Evolutionary conservation across 2,329 filamentous ascomycete genomes (phyloP), one percentile per base, ranked within the genome.

Genomic region (Cercospora sesami): DNA sequence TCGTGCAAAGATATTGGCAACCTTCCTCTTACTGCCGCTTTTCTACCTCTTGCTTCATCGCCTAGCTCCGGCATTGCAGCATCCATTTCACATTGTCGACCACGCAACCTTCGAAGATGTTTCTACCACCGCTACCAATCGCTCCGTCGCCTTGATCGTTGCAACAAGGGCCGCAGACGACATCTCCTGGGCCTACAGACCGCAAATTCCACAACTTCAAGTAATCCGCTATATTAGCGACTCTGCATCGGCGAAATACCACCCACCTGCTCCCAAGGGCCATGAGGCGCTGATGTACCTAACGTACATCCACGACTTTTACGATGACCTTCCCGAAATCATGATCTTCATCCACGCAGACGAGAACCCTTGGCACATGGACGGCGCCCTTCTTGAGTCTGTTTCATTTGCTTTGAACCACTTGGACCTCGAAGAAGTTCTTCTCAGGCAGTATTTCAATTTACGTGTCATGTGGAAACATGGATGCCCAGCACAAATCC

Each of bases 251-350:
- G 71, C 70, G 3, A 4, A 65, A 30, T 72, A 68, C 60, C 70
- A 64, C 21, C 72, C 72, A 2, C 23, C 64, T 6, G 12, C 59
- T 5, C 45, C 67, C 60, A 72, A 72, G 63, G 72, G 69, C 12
- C 64, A 69, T 12, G 72, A 73, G 63, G 71, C 72, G 2, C 36
- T 73, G 10, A 73, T 73, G 64, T 72, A 72, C 30, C 64, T 72
- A n/a, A 72, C 72, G 5, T 73, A 72, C 31, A 39, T 73, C 3
- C 57, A 68, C 68, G 69, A 73, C 42, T 70, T 69, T 62, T 72
- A 73, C 67, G 64, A 73, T 48, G 12, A 60, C 9, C 66, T 73
- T 4, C 64, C 69, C 1, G 70, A 73, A 36, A 51, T 73, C 23
- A 69, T 53, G 36, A 71, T 73, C 57, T 72, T 73, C 48, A 45